These are phyloP conservation scores for Cenchrus purpureus DNA, from an alignment of 176 grass and related monocot genomes.

Conservation along the genomic window DNA sequence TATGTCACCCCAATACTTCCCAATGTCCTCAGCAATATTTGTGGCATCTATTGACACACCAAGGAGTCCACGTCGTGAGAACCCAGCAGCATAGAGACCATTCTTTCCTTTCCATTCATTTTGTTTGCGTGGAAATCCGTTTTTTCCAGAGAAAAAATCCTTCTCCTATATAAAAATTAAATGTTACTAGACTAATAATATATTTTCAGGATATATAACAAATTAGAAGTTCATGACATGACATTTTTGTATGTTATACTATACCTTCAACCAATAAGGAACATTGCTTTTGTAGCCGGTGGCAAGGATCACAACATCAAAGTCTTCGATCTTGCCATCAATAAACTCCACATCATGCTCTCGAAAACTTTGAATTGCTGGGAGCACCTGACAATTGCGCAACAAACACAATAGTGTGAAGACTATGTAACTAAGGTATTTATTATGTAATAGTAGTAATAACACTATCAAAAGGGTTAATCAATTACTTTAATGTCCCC, in stretches of 20 bases:
- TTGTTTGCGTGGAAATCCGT: slow-evolving; percentile 72
- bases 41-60: slow-evolving; percentile 74
- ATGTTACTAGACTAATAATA: neutral
- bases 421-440: neutral
- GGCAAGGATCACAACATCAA: slow-evolving; percentile 74
- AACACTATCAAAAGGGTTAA: neutral
- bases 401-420: neutral
- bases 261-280: slow-evolving; percentile 89
- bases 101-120: slow-evolving; percentile 84
- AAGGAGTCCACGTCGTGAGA: slow-evolving; percentile 68
- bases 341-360: slow-evolving; percentile 69
- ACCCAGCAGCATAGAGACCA: slow-evolving; percentile 82
- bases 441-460: neutral
- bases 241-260: neutral
- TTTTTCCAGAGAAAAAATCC: slow-evolving; percentile 76
- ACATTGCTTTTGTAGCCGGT: slow-evolving; percentile 92
- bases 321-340: slow-evolving; percentile 59
- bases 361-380: slow-evolving; percentile 50
- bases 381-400: slow-evolving; percentile 52
- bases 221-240: too few relatives aligned
- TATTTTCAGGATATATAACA: neutral
- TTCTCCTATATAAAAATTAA: slow-evolving; percentile 53
- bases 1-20: slow-evolving; percentile 34
- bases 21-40: slow-evolving; percentile 66
- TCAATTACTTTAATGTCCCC: slow-evolving; percentile 68